phyloP scores from a whole-genome alignment of 768 basidiomycete genomes.

The Mrakia frigida region DNA sequence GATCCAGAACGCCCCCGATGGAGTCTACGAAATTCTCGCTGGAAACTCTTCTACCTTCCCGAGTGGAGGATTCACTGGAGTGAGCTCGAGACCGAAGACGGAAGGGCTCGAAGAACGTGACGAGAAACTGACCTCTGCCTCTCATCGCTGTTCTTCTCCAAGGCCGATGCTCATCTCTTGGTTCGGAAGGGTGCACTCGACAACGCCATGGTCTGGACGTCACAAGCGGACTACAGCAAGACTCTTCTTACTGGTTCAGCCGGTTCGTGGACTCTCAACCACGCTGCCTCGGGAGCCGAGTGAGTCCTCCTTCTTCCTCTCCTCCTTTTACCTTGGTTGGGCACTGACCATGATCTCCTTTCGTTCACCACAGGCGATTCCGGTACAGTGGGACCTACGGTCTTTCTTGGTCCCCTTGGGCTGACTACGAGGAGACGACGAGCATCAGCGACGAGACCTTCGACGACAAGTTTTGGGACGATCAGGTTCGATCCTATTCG shows the following conservation, averaged over 20 bases:
- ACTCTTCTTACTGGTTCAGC: constrained; percentile 40
- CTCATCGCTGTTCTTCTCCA: background rate
- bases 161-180: constrained; percentile 63
- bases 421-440: constrained; percentile 68
- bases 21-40: constrained; percentile 69
- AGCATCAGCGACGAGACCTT: constrained; percentile 59
- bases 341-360: background rate
- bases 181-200: constrained; percentile 67
- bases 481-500: too few species aligned
- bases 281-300: constrained; percentile 79
- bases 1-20: constrained; percentile 69
- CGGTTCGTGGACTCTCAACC: constrained; percentile 45
- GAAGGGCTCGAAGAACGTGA: background rate
- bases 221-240: constrained; percentile 62
- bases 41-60: constrained; percentile 52
- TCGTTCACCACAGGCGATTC: constrained; percentile 49
- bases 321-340: background rate
- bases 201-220: constrained; percentile 82
- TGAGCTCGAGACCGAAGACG: constrained; percentile 39
- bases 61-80: constrained; percentile 51
- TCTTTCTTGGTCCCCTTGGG: constrained; percentile 75
- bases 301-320: background rate
- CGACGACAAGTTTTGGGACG: constrained; percentile 62
- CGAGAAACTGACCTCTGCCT: background rate
- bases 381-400: constrained; percentile 84